Evolutionary conservation across 2,329 filamentous ascomycete species (phyloP), one percentile per base, ranked within the genome.

Genomic region (Penicillium occitanis): DNA sequence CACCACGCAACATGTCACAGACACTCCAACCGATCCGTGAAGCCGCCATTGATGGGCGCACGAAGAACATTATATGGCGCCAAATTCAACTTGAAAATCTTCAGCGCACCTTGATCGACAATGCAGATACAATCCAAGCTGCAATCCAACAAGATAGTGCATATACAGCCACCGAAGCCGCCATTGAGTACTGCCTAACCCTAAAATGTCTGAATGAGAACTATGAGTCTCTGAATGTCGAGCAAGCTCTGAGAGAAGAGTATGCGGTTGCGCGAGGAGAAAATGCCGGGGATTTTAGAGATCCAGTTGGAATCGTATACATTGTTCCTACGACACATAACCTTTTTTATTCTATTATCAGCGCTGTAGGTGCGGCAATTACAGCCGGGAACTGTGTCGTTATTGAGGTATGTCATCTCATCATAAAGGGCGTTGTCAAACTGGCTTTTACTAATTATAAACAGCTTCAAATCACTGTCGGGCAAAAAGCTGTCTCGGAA

Each of bases 351-450:
- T 83, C 80, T 0, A 69, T 79, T 1, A 69, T 85, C 19, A 75
- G 73, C 3, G 79, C 82, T 0, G 61, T 86, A 46, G 78, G 77
- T 40, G 79, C 82, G 4, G 83, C 83, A 7, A 69, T 86, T 35
- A 79, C 81, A 0, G 82, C 83, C 13, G 84, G 84, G 0, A 86
- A 84, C 66, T 85, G 82, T 69, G 76, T 85, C 2, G 75, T 82
- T 37, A 55, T 86, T 11, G 80, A 84, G 75, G 63, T 65, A 55
- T 33, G 25, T 42, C 61, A 8, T 25, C 10, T n/a, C 42, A 19
- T 46, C 7, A 25, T 25, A 8, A 25, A 48, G 44, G 5, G 44
- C 8, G 19, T 13, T 48, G 3, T 25, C 51, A 13, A 19, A 28
- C n/a, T n/a, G 4, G n/a, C 3, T 1, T 57, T 25, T 14, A 37